These are phyloP conservation scores for Hypholoma fasciculare DNA, from an alignment of 768 basidiomycete species.

Conservation along the genomic window DNA sequence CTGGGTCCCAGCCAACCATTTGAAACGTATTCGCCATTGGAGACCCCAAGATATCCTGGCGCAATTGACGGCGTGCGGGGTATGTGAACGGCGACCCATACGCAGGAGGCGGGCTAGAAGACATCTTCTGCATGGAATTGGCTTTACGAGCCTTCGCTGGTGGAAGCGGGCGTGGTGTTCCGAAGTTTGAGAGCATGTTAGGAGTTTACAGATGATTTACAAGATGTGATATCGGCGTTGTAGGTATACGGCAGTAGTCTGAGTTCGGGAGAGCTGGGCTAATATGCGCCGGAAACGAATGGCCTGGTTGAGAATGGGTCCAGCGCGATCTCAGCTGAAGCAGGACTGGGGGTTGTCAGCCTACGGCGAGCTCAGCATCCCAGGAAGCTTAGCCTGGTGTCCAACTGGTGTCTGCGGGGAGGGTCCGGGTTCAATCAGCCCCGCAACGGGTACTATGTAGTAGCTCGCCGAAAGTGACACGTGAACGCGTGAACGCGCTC, in stretches of 20 bases:
- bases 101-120: constrained; percentile 51
- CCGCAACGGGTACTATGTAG: neutral
- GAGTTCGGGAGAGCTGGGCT: neutral
- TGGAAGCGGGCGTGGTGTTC: constrained; percentile 68
- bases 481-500: neutral
- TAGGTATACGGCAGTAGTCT: neutral
- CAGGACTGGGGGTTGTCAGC: constrained; percentile 3
- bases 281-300: neutral
- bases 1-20: constrained; percentile 23
- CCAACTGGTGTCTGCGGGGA: neutral
- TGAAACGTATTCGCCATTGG: constrained; percentile 25
- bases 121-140: constrained; percentile 29
- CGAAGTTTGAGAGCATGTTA: constrained; percentile 35
- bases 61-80: constrained; percentile 21
- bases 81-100: constrained; percentile 48
- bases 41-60: constrained; percentile 24
- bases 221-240: neutral
- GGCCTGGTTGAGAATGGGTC: constrained; percentile 1
- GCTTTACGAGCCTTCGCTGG: constrained; percentile 67
- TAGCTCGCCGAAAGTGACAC: neutral
- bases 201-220: neutral
- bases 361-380: constrained; percentile 2
- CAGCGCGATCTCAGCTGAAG: neutral
- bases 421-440: neutral
- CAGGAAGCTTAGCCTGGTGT: neutral